These are phyloP conservation scores for Talaromyces stipitatus DNA, from an alignment of 495 filamentous ascomycete species.

Conservation along the genomic window DNA sequence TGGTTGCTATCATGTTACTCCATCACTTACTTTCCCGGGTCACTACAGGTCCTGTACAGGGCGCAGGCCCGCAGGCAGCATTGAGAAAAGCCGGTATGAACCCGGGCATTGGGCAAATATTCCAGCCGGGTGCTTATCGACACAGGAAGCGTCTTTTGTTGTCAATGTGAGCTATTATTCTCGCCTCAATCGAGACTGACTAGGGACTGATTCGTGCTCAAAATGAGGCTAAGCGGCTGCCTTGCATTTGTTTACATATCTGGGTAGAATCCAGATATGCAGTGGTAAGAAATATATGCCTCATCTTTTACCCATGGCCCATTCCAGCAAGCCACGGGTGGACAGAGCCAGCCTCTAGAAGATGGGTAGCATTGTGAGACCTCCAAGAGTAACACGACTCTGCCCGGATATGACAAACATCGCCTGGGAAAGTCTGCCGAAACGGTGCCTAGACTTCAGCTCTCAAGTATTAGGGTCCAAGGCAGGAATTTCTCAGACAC, in stretches of 20 bases:
- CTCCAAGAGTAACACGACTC: too few relatives aligned
- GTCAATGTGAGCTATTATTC: background rate
- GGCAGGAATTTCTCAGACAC: too few relatives aligned
- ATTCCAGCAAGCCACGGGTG: too few relatives aligned
- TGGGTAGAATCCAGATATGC: background rate
- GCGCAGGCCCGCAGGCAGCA: too few relatives aligned
- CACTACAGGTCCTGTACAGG: too few relatives aligned
- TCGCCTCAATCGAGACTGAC: background rate
- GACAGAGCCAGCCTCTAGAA: background rate
- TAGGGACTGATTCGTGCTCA: background rate
- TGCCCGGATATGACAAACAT: too few relatives aligned
- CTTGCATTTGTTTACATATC: background rate
- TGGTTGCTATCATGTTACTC: background rate
- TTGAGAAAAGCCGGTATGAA: background rate
- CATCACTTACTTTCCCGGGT: too few relatives aligned
- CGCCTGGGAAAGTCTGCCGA: too few relatives aligned
- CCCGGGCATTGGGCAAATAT: background rate
- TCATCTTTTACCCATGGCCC: too few relatives aligned
- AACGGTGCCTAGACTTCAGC: too few relatives aligned
- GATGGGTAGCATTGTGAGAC: too few relatives aligned
- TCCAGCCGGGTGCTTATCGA: background rate
- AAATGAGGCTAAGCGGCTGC: background rate
- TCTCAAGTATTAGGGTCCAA: too few relatives aligned
- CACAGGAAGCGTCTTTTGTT: background rate
- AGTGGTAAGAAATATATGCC: background rate